Conservation (phyloP, 495 filamentous ascomycete genomes). For the Penicillium ochrochloron region DNA sequence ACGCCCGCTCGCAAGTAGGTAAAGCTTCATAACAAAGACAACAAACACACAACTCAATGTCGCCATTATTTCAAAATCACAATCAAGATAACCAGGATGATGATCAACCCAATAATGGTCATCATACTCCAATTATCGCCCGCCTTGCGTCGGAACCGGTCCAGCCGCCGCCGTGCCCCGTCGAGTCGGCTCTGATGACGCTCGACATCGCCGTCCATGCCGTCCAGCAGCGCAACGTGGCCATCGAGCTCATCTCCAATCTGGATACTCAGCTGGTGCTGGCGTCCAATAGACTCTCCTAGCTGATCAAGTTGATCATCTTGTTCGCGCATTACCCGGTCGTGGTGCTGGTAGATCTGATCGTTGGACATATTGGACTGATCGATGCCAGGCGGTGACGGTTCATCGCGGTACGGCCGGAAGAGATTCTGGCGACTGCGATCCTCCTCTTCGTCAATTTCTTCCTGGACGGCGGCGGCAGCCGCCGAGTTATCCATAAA, state of each 20-base stretch:
- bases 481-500: slow-evolving; percentile 73
- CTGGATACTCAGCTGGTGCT: slow-evolving; percentile 90
- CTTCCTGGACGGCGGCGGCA: slow-evolving; percentile 40
- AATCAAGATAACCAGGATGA: slow-evolving; percentile 78
- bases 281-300: slow-evolving; percentile 83
- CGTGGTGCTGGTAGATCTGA: slow-evolving; percentile 87
- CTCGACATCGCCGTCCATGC: slow-evolving; percentile 81
- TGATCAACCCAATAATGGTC: slow-evolving; percentile 74
- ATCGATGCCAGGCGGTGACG: slow-evolving; percentile 64
- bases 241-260: slow-evolving; percentile 95
- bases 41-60: not conserved
- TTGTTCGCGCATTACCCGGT: slow-evolving; percentile 77
- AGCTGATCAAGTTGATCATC: slow-evolving; percentile 91
- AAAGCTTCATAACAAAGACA: slow-evolving; percentile 10
- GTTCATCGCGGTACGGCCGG: slow-evolving; percentile 63
- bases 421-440: slow-evolving; percentile 65
- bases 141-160: slow-evolving; percentile 70
- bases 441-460: slow-evolving; percentile 52
- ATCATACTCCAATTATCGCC: slow-evolving; percentile 81
- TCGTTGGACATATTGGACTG: slow-evolving; percentile 73
- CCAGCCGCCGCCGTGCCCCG: slow-evolving; percentile 71
- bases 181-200: slow-evolving; percentile 77
- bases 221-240: slow-evolving; percentile 86
- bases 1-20: slow-evolving; percentile 34
- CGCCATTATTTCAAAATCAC: slow-evolving; percentile 68